A percentile compares a stretch with the other conserved stretches of the same genome.
phyloP scores from a whole-genome alignment of 768 basidiomycete genomes.

The Multifurca ochricompacta region DNA sequence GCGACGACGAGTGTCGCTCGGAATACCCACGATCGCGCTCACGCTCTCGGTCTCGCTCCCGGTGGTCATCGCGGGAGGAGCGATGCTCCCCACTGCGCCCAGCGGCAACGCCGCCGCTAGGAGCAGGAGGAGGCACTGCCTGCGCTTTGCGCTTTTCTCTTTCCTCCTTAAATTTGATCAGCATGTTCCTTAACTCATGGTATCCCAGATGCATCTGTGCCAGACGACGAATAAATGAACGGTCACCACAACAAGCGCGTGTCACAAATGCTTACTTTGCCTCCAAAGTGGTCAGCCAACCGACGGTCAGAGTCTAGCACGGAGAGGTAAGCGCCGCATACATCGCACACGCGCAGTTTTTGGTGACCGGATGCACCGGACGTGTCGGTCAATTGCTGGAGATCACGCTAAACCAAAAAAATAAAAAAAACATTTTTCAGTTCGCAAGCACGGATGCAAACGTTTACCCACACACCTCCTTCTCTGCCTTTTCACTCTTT shows the following conservation, averaged over 20 bases:
- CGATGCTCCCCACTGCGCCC: constrained; percentile 44
- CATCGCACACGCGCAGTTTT: constrained; percentile 98
- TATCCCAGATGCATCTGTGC: constrained; percentile 96
- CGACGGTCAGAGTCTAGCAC: constrained; percentile 98
- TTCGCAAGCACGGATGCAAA: neutral
- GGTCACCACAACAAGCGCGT: neutral
- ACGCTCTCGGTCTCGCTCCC: constrained; percentile 64
- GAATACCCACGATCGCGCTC: constrained; percentile 72
- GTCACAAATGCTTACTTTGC: constrained; percentile 60
- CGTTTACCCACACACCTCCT: constrained; percentile 57
- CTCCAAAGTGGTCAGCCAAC: constrained; percentile 98
- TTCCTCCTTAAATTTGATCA: constrained; percentile 84
- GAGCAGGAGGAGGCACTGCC: constrained; percentile 32
- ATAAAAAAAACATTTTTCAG: neutral
- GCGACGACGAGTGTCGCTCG: constrained; percentile 25
- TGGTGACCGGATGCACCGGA: constrained; percentile 99
- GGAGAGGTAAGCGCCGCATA: constrained; percentile 98
- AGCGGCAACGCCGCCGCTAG: constrained; percentile 26
- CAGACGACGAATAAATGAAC: neutral
- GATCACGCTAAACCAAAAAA: constrained; percentile 55
- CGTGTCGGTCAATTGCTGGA: constrained; percentile 94
- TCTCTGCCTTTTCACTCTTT: constrained; percentile 92
- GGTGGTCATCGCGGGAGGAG: constrained; percentile 51
- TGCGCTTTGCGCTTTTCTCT: constrained; percentile 70
- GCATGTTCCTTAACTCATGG: constrained; percentile 93